Base-by-base conservation (phyloP, 2,329 filamentous ascomycete genomes). In the Gnomoniopsis smithogilvyi region DNA sequence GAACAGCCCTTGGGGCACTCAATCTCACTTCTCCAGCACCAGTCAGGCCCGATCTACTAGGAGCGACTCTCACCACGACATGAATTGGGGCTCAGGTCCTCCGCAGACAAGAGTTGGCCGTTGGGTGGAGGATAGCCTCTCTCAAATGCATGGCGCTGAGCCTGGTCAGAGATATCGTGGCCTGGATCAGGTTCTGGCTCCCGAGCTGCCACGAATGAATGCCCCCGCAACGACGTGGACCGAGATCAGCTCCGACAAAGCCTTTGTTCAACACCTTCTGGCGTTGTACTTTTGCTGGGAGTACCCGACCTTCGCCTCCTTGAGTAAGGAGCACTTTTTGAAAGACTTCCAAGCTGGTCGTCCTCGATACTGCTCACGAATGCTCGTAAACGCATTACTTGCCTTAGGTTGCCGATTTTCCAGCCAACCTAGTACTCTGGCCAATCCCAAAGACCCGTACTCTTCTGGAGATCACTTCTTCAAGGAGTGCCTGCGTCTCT, bases 381-480 rank as follows among this genome's bases (percentile, higher is more conserved):
- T 89, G 19, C 73, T 90, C 2, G 82, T 89, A 53, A 90, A 89
- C 61, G 84, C 85, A 4, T 74, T 89, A 30, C 76, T 88, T 2
- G 84, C 88, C 11, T 74, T 89, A 34, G 87, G 85, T 1, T 90
- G 88, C 66, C 83, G 87, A 53, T 88, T 89, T 64, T 91, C 88
- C 1, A 84, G 81, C 54, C 82, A 86, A 38, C 81, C 82, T 19
- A 80, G 80, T 66, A 88, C 86, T 12, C 82, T 87, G 43, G 82
- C 80, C n/a, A 79, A 87, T 59, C 80, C 84, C 0, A 74, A 78
- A 64, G 82, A 90, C 66, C 80, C 86, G 2, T 81, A 82, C 59
- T 85, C 86, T 0, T 86, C 88, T 1, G 89, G 89, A 4, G 86
- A 91, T 62, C 84, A 90, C 68, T 92, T 91, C 72, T 92, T 91